Percentiles rank a stretch among this genome's conserved stretches.
These are phyloP conservation scores for Pseudogymnoascus sp. DNA, from an alignment of 2,329 filamentous ascomycete genomes.

Conservation along the genomic window DNA sequence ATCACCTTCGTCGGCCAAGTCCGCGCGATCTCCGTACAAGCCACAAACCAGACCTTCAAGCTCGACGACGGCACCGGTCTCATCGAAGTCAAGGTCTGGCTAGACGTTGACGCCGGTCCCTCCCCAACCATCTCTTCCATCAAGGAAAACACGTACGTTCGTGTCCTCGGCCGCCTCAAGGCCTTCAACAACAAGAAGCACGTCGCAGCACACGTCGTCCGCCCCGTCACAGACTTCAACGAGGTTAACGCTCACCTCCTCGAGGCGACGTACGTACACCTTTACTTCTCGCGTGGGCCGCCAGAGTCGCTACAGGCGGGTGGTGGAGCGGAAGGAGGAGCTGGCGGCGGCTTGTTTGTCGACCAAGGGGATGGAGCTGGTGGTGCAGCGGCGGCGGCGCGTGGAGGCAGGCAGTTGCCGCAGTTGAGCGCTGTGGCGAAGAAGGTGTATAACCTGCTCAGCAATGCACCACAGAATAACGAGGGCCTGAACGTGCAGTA, in stretches of 20 bases:
- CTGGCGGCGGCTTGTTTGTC: constrained; percentile 29
- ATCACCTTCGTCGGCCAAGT: constrained; percentile 87
- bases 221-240: constrained; percentile 75
- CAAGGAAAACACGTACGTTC: constrained; percentile 70
- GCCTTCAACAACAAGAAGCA: constrained; percentile 76
- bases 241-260: constrained; percentile 90
- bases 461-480: constrained; percentile 59
- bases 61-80: constrained; percentile 91
- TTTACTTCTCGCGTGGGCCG: constrained; percentile 70
- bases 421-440: constrained; percentile 47
- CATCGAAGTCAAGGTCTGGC: constrained; percentile 86
- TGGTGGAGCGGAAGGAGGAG: constrained; percentile 27
- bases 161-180: constrained; percentile 79
- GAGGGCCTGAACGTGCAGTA: constrained; percentile 78
- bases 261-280: constrained; percentile 80
- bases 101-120: constrained; percentile 39
- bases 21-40: constrained; percentile 74
- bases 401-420: constrained; percentile 30
- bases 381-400: constrained; percentile 23
- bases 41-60: constrained; percentile 85
- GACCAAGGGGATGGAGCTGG: constrained; percentile 27
- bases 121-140: constrained; percentile 41
- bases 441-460: constrained; percentile 65
- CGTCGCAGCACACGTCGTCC: constrained; percentile 72
- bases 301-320: constrained; percentile 29